Evolutionary conservation across 176 grass and related monocot genomes (phyloP), one percentile per base, ranked within the genome.

Genomic region (Pontederia paniculata): DNA sequence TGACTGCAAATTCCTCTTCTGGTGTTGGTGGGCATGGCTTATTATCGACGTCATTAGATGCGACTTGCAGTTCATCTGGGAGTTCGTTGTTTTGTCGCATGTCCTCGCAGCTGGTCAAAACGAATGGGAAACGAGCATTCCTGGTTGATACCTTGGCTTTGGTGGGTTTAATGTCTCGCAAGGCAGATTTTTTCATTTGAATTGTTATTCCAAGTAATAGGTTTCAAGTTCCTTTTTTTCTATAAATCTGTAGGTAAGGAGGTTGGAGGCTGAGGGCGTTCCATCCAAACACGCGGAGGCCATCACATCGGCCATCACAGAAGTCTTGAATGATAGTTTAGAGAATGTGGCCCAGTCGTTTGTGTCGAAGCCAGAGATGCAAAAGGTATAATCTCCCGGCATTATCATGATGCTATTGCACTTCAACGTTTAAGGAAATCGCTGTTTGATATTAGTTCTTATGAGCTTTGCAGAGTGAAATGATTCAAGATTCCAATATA

Each of bases 301-400:
- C 8, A 84, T 97, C 70, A 97, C 91, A 5, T 87, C 80, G 4
- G 83, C 91, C 1, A 97, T 97, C 69, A 97, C 86, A 6, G 86
- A 97, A 71, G 86, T 97, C 54, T 81, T 97, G 74, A 97, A 84
- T 72, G 86, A 97, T 70, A 97, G 91, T 73, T 79, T 97, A 59
- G 83, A 97, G 68, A 97, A 84, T 69, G 82, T 97, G 70, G 78
- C 86, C 17, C 82, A 82, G 52, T 90, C 83, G 17, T 97, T 97
- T 49, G 83, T 90, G 72, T 79, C 86, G 9, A 97, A 90, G 62
- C 76, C 73, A 17, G 86, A 90, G 71, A 90, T 90, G 91, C 77
- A 90, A 78, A 90, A 78, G 82, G 91, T 90, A 31, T 50, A 47
- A 20, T 13, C 1, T 57, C 0, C 25, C 5, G 61, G 45, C 41